These are phyloP conservation scores for Elsinoe batatas DNA, from an alignment of 2,329 filamentous ascomycete species.

Conservation along the genomic window DNA sequence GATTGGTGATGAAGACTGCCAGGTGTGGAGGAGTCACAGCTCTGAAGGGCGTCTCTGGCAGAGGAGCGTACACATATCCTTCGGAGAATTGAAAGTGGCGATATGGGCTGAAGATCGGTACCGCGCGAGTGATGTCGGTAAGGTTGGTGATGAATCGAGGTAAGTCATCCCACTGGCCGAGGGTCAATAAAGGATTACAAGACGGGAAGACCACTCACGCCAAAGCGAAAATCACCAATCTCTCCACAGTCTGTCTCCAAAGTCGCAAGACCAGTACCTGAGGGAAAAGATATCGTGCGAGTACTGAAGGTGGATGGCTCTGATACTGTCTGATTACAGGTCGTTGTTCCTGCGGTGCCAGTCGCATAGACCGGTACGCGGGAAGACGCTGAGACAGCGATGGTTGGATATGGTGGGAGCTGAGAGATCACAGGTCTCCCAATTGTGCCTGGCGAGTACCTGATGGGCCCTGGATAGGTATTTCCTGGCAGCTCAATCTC, in stretches of 20 bases:
- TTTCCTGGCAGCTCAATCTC: neutral
- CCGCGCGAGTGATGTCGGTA: conserved; percentile 26
- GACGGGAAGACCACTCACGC: conserved; percentile 18
- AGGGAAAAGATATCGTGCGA: neutral
- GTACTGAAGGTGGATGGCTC: neutral
- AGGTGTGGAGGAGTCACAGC: conserved; percentile 38
- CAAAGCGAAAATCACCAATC: conserved; percentile 34
- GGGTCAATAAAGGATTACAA: conserved; percentile 20
- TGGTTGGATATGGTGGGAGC: neutral
- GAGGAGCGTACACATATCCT: conserved; percentile 41
- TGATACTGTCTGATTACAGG: neutral
- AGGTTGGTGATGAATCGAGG: conserved; percentile 27
- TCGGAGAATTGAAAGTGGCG: conserved; percentile 43
- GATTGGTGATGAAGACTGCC: conserved; percentile 37
- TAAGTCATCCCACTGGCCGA: conserved; percentile 27
- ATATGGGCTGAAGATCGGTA: conserved; percentile 40
- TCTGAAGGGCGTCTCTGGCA: conserved; percentile 35
- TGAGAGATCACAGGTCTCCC: neutral
- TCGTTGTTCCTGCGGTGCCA: neutral
- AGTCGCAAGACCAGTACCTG: neutral
- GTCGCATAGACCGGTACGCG: neutral
- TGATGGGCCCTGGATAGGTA: neutral
- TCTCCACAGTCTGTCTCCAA: conserved; percentile 30
- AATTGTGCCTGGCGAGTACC: neutral
- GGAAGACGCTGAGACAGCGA: neutral